Evolutionary conservation across 768 basidiomycete genomes (phyloP), one percentile per base, ranked within the genome.

Genomic region (Leccinum aurantiacum): DNA sequence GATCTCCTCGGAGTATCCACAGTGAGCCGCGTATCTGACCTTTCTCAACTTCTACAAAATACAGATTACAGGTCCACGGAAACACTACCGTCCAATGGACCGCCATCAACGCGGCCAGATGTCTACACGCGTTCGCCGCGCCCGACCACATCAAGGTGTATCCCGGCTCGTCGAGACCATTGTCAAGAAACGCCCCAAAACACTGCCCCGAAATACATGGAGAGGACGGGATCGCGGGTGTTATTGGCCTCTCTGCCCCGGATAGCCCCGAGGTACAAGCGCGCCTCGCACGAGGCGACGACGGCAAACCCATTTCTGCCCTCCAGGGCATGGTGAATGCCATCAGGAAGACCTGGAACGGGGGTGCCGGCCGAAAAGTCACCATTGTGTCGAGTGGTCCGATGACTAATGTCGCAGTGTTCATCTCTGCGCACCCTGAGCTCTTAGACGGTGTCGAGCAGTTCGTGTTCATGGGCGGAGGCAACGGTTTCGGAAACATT

Each of bases 401-500:
- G 1, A 85, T 92, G 85, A 95, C 94, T 19, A 96, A 95, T 63
- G 79, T 90, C 37, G 88, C 86, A 0, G 72, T 89, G 6, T 88
- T 91, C 64, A 77, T 87, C 17, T 77, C 78, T 59, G 81, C 80
- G 2, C 83, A 85, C 76, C 83, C 85, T 0, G 78, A 84, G 29
- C 74, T 87, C 3, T 62, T 83, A 19, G 76, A 76, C 3, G 80
- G 75, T 11, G 72, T 86, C 6, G 78, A 80, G 46, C 75, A 82
- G 56, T 76, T 85, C 47, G 80, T 84, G 14, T 80, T 93, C 67
- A 95, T 96, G 93, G 93, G 93, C 11, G 93, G 93, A n/a, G 92
- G 86, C 3, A 86, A 92, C 29, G 93, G 93, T 9, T 69, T 91
- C 24, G 93, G 93, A 0, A 95, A 95, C 67, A 79, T 88, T 33